phyloP scores from a whole-genome alignment of 495 filamentous ascomycete species.

The Cercophora sp. region DNA sequence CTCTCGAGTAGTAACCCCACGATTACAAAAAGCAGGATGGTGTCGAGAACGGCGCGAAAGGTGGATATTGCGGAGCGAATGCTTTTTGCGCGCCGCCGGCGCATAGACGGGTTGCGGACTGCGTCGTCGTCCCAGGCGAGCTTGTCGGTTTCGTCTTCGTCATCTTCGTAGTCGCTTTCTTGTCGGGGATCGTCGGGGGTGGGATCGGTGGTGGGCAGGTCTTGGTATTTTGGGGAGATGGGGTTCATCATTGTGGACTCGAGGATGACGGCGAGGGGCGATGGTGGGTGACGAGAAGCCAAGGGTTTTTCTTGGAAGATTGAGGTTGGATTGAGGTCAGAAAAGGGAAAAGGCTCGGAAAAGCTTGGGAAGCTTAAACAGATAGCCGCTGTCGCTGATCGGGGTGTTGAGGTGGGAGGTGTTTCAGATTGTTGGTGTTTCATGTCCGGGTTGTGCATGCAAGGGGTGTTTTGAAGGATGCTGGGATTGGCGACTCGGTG shows the following conservation, averaged over 20 bases:
- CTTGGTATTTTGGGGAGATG: slow-evolving; percentile 10
- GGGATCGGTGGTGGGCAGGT: not conserved
- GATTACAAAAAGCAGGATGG: slow-evolving; percentile 31
- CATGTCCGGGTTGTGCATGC: no score
- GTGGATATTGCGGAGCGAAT: slow-evolving; percentile 3
- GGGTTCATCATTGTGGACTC: slow-evolving; percentile 7
- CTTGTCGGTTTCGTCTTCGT: not conserved
- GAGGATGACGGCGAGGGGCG: no score
- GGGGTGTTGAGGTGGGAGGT: no score
- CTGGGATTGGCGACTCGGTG: no score
- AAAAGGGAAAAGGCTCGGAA: no score
- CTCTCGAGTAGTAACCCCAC: slow-evolving; percentile 30
- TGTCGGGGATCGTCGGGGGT: not conserved
- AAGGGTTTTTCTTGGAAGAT: no score
- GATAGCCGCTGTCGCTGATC: no score
- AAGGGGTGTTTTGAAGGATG: no score
- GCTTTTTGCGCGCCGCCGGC: not conserved
- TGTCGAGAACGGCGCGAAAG: slow-evolving; percentile 32
- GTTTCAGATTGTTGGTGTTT: no score
- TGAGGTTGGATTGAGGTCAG: no score
- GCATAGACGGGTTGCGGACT: not conserved
- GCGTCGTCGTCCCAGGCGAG: slow-evolving; percentile 17
- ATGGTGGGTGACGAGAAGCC: no score
- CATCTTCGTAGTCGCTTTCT: not conserved
- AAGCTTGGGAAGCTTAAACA: no score